phyloP scores from a whole-genome alignment of 148 eudicot species.

The Suaeda aralocaspica region DNA sequence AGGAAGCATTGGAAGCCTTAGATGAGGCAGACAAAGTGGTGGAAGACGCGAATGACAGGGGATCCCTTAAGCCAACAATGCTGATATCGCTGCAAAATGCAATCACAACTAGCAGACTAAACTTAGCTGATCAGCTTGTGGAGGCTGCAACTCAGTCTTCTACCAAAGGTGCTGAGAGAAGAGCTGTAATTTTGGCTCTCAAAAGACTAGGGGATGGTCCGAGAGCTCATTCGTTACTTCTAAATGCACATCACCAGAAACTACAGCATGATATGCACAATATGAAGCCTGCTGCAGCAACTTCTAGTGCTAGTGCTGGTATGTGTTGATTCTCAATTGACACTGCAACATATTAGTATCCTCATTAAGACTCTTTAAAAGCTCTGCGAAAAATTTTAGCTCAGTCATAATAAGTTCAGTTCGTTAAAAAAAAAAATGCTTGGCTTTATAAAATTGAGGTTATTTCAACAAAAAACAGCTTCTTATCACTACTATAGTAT shows the following conservation, averaged over 20 bases:
- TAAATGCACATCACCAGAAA: slow-evolving; percentile 62
- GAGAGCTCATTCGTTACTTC: slow-evolving; percentile 65
- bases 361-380: no score
- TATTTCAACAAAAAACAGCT: no score
- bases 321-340: no score
- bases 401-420: no score
- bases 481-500: no score
- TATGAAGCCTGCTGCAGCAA: slow-evolving; percentile 39
- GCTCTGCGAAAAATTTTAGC: no score
- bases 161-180: slow-evolving; percentile 62
- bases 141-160: slow-evolving; percentile 74
- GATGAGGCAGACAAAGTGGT: slow-evolving; percentile 64
- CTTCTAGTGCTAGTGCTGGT: slow-evolving; percentile 22
- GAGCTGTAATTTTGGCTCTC: slow-evolving; percentile 57
- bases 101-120: slow-evolving; percentile 56
- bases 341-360: no score
- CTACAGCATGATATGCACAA: slow-evolving; percentile 37
- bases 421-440: no score
- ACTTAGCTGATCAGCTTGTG: slow-evolving; percentile 62
- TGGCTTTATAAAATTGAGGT: no score
- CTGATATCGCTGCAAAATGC: slow-evolving; percentile 44
- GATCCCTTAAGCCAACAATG: slow-evolving; percentile 35
- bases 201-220: slow-evolving; percentile 87
- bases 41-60: slow-evolving; percentile 31
- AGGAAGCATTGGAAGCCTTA: slow-evolving; percentile 58